These are phyloP conservation scores for Phytopythium mirpurense DNA, from an alignment of 352 stramenopile genomes.

Conservation along the genomic window DNA sequence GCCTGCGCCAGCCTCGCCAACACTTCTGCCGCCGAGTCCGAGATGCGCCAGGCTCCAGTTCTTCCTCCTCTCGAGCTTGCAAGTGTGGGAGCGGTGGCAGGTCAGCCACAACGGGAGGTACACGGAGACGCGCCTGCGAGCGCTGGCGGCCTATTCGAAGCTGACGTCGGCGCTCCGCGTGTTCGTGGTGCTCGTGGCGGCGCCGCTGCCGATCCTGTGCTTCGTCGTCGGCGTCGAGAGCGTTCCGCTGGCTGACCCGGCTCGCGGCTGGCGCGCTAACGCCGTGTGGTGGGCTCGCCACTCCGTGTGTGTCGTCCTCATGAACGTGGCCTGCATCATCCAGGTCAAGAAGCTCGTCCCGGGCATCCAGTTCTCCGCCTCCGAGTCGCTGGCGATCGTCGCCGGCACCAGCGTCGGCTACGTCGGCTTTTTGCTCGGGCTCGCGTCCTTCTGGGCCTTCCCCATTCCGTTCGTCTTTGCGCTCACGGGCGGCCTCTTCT, in stretches of 20 bases:
- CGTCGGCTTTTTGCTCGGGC: constrained; percentile 14
- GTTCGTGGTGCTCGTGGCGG: neutral
- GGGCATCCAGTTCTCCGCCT: neutral
- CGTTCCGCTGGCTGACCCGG: neutral
- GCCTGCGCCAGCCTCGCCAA: neutral
- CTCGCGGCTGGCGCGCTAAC: neutral
- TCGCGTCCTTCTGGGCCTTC: constrained; percentile 18
- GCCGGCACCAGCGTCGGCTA: constrained; percentile 6
- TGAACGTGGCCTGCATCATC: neutral
- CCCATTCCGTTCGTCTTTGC: constrained; percentile 22
- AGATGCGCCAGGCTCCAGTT: neutral
- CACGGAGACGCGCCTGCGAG: neutral
- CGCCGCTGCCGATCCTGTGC: constrained; percentile 4
- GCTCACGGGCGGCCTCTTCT: constrained; percentile 14
- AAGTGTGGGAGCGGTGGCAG: constrained; percentile 5
- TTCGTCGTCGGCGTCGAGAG: constrained; percentile 3
- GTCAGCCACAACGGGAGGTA: constrained; percentile 4
- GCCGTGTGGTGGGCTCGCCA: constrained; percentile 5
- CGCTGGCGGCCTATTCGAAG: constrained; percentile 1
- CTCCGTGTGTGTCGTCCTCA: constrained; percentile 1
- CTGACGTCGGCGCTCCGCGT: neutral
- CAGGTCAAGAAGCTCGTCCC: constrained; percentile 4
- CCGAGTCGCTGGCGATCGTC: constrained; percentile 2
- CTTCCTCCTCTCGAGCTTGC: neutral
- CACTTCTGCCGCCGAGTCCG: neutral